These are phyloP conservation scores for Trichosporon sp. DNA, from an alignment of 1,284 basidiomycete species.

Conservation along the genomic window DNA sequence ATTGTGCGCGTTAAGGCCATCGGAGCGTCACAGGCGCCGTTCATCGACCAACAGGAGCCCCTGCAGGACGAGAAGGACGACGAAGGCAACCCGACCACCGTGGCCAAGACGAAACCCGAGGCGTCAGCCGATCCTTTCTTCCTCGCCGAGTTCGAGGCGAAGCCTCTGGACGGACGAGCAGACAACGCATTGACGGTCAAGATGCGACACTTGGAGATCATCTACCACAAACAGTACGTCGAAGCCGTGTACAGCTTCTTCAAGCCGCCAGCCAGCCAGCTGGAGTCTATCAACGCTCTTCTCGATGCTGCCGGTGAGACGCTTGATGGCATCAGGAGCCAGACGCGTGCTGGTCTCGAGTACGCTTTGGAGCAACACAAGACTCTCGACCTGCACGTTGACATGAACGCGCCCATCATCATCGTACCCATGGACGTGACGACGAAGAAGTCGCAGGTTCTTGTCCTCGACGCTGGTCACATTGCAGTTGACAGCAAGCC, in stretches of 20 bases:
- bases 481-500: slow-evolving; percentile 89
- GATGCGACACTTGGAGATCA: slow-evolving; percentile 96
- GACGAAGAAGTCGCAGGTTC: slow-evolving; percentile 70
- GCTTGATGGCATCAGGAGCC: slow-evolving; percentile 87
- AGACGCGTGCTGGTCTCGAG: slow-evolving; percentile 91
- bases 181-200: slow-evolving; percentile 85
- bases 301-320: slow-evolving; percentile 89
- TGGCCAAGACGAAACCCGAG: slow-evolving; percentile 41
- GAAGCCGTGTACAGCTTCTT: slow-evolving; percentile 92
- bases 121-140: slow-evolving; percentile 72
- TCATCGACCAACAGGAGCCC: slow-evolving; percentile 22
- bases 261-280: slow-evolving; percentile 87
- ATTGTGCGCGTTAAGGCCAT: slow-evolving; percentile 83
- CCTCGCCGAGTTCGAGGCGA: slow-evolving; percentile 85
- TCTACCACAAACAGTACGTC: slow-evolving; percentile 92
- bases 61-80: not conserved
- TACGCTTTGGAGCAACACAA: slow-evolving; percentile 64
- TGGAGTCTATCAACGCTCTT: slow-evolving; percentile 90
- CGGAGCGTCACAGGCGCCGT: slow-evolving; percentile 22
- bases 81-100: slow-evolving; percentile 11
- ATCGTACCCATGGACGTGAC: slow-evolving; percentile 91
- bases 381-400: slow-evolving; percentile 91
- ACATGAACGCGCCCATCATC: slow-evolving; percentile 96
- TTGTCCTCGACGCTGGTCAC: slow-evolving; percentile 95
- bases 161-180: slow-evolving; percentile 87